Conservation (phyloP, 306 rosid genomes). For the Leucaena leucocephala region DNA sequence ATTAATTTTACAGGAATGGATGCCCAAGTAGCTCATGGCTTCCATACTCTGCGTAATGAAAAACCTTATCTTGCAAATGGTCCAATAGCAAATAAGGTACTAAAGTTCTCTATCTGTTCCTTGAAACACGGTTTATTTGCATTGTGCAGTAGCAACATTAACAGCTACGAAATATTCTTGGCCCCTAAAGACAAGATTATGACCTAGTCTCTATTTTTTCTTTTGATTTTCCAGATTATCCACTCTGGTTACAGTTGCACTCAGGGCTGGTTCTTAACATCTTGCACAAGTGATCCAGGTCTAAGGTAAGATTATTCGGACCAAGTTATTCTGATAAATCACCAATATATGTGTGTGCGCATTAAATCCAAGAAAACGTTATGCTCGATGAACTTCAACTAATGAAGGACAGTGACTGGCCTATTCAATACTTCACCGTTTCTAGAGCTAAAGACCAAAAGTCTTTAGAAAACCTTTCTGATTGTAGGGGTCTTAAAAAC, state of each 20-base stretch:
- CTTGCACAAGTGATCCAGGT: conserved; percentile 83
- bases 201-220: neutral
- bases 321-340: conserved; percentile 14
- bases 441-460: conserved; percentile 8
- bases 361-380: neutral
- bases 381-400: conserved; percentile 4
- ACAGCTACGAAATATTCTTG: conserved; percentile 10
- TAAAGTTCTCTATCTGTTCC: conserved; percentile 21
- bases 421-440: conserved; percentile 4
- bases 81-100: conserved; percentile 90
- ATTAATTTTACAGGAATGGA: conserved; percentile 85
- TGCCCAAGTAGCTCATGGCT: conserved; percentile 96
- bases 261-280: conserved; percentile 98
- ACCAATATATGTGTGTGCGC: neutral
- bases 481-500: conserved; percentile 83
- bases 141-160: conserved; percentile 19
- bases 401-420: neutral
- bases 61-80: conserved; percentile 93
- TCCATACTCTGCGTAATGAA: conserved; percentile 89
- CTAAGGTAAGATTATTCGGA: conserved; percentile 67
- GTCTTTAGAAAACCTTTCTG: conserved; percentile 37
- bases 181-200: conserved; percentile 9
- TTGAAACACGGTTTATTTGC: neutral
- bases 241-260: conserved; percentile 91
- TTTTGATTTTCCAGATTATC: conserved; percentile 55